Evolutionary conservation across 1,284 basidiomycete species (phyloP).

Genomic region (Peniophora sp.): DNA sequence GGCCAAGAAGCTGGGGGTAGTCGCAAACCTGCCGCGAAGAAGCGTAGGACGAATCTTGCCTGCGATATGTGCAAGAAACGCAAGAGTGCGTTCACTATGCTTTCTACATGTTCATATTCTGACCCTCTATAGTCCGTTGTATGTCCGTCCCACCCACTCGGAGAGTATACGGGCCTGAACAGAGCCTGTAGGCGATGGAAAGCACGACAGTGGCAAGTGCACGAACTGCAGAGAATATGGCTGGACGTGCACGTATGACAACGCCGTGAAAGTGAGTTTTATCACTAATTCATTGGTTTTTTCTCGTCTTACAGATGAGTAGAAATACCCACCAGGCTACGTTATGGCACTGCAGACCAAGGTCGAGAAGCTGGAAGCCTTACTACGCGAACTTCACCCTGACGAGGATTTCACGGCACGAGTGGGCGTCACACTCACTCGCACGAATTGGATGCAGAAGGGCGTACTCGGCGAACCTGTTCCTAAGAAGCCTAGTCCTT

Average conservation of each 20-base stretch:
- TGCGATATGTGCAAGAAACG: slow-evolving; percentile 71
- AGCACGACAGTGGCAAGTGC: slow-evolving; percentile 56
- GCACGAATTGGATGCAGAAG: slow-evolving; percentile 31
- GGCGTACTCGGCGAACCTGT: not conserved
- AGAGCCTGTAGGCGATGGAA: slow-evolving; percentile 56
- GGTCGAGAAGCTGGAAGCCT: slow-evolving; percentile 64
- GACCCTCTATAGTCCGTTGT: slow-evolving; percentile 5
- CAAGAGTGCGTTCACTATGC: slow-evolving; percentile 45
- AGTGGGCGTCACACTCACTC: slow-evolving; percentile 34
- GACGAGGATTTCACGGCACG: slow-evolving; percentile 40
- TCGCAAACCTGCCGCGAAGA: slow-evolving; percentile 36
- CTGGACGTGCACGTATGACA: slow-evolving; percentile 72
- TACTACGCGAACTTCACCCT: slow-evolving; percentile 46
- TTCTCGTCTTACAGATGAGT: not conserved
- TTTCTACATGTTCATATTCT: no score
- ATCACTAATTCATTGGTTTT: not conserved
- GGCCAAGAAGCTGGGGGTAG: not conserved
- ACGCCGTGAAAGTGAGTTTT: slow-evolving; percentile 55
- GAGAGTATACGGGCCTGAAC: slow-evolving; percentile 25
- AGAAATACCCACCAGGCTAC: not conserved
- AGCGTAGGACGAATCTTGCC: slow-evolving; percentile 62
- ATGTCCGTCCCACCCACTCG: not conserved
- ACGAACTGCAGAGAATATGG: slow-evolving; percentile 73
- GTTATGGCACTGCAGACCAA: not conserved
- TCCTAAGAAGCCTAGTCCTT: not conserved